Percentiles rank a stretch among this genome's conserved stretches.
These are phyloP conservation scores for Populus hybrid DNA, from an alignment of 441 rosid genomes.

Conservation along the genomic window DNA sequence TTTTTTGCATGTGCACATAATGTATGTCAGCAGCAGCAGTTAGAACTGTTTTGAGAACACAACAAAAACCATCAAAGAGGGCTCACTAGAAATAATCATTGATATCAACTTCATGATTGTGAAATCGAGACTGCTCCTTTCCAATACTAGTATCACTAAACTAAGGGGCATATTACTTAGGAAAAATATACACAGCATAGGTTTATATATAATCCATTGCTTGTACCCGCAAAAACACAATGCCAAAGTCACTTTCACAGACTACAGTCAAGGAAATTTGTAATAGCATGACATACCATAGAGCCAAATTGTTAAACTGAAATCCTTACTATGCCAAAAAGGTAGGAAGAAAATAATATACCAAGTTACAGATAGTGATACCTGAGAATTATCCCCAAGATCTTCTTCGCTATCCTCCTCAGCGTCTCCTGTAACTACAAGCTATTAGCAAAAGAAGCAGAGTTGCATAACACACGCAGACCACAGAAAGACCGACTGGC, in stretches of 20 bases:
- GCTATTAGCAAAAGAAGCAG: constrained; percentile 10
- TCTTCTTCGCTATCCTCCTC: constrained; percentile 40
- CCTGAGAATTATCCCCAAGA: constrained; percentile 56
- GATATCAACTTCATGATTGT: not conserved
- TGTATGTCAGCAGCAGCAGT: not conserved
- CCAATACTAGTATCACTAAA: not conserved
- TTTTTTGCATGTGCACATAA: not conserved
- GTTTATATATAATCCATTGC: not conserved
- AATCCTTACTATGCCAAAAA: not conserved
- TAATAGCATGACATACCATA: not conserved
- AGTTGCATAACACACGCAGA: not conserved
- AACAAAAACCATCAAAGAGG: too few relatives aligned
- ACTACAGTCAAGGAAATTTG: not conserved
- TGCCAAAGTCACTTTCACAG: not conserved
- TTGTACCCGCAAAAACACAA: not conserved
- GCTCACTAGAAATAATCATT: not conserved
- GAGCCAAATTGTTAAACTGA: not conserved
- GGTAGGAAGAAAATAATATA: not conserved
- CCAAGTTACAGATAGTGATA: constrained; percentile 14
- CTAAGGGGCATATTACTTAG: not conserved
- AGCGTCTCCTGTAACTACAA: constrained; percentile 46
- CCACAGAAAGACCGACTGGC: not conserved
- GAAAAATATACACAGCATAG: not conserved
- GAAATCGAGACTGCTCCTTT: not conserved
- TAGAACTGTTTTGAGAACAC: not conserved